Conservation (phyloP, 257 asterid genomes). For the Lithospermum erythrorhizon region DNA sequence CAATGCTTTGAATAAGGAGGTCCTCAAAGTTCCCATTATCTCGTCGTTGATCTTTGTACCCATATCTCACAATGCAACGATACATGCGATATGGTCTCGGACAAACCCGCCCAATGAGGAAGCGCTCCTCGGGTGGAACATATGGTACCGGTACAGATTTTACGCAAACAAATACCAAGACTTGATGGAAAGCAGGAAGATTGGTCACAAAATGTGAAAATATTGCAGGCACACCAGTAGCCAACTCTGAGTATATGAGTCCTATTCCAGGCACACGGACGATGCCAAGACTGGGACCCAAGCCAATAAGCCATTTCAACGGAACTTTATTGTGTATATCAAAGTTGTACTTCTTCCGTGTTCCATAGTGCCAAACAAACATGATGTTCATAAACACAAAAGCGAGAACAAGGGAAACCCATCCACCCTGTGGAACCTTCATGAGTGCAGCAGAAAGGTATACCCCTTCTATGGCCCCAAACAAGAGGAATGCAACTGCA, state of each 20-base stretch:
- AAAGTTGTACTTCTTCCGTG: conserved; percentile 24
- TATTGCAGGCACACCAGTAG: conserved; percentile 48
- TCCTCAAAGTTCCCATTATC: conserved; percentile 13
- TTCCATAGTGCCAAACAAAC: conserved; percentile 33
- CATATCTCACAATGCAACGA: conserved; percentile 15
- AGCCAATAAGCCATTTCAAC: conserved; percentile 30
- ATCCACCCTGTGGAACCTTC: conserved; percentile 29
- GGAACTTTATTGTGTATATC: conserved; percentile 42
- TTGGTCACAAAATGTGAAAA: conserved; percentile 50
- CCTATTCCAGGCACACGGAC: conserved; percentile 59
- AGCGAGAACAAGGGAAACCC: conserved; percentile 30
- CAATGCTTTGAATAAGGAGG: conserved; percentile 11
- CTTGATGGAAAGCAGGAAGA: conserved; percentile 58
- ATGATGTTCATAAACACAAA: conserved; percentile 17
- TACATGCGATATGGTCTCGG: conserved; percentile 12
- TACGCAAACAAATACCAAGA: conserved; percentile 38
- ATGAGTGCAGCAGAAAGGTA: conserved; percentile 27
- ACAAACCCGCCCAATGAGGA: conserved; percentile 14
- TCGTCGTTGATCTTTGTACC: conserved; percentile 9
- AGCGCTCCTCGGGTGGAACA: conserved; percentile 14
- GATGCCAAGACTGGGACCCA: conserved; percentile 52
- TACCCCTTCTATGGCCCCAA: conserved; percentile 51
- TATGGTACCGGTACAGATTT: conserved; percentile 15
- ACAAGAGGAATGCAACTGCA: conserved; percentile 49
- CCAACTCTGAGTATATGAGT: conserved; percentile 39